Conservation (phyloP, 257 asterid species). For the Solanum paucissectum region DNA sequence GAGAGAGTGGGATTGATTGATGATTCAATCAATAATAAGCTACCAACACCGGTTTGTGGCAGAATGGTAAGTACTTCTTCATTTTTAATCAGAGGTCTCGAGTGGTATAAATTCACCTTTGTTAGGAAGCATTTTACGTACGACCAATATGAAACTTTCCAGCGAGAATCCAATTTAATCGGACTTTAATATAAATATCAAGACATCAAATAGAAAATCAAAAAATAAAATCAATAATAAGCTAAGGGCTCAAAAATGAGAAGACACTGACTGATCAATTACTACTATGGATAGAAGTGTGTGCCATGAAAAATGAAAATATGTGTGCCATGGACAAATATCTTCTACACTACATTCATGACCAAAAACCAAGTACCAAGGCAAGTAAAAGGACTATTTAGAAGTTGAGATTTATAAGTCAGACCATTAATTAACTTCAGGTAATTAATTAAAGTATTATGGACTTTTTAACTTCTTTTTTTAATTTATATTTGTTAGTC, state of each 20-base stretch:
- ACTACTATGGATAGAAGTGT: not conserved
- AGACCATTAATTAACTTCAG: not conserved
- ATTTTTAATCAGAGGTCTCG: no score
- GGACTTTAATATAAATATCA: accelerated
- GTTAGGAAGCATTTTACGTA: no score
- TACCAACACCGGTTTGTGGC: not conserved
- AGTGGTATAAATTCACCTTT: no score
- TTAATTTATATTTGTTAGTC: no score
- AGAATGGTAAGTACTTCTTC: accelerated
- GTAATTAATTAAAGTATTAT: no score
- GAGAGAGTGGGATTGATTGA: not conserved
- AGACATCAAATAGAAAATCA: no score
- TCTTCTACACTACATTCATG: not conserved
- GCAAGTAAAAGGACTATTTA: not conserved
- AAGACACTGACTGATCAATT: not conserved
- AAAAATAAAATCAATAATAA: no score
- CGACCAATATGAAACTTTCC: accelerated
- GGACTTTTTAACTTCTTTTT: no score
- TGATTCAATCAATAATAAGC: not conserved
- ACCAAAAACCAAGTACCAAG: not conserved
- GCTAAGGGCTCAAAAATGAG: not conserved
- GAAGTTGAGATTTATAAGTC: not conserved
- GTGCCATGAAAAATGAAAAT: not conserved
- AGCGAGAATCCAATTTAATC: accelerated
- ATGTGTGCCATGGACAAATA: not conserved